Conservation (phyloP, 805 yeast species). For the Myxozyma geophila region DNA sequence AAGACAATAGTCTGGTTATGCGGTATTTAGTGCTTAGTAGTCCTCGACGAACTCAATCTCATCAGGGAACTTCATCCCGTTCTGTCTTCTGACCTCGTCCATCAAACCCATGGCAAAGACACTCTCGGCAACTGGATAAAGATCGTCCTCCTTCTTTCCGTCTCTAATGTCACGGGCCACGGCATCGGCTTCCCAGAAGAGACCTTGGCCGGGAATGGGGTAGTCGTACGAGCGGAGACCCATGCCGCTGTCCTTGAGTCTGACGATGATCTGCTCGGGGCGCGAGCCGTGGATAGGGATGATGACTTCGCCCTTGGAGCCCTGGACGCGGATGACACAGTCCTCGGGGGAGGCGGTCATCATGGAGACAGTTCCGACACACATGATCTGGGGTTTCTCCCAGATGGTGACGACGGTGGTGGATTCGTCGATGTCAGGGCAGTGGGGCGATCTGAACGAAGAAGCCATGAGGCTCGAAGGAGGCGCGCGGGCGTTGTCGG, state of each 20-base stretch:
- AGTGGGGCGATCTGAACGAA: background rate
- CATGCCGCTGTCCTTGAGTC: constrained; percentile 5
- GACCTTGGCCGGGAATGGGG: constrained; percentile 48
- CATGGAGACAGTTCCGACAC: constrained; percentile 22
- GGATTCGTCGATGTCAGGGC: constrained; percentile 18
- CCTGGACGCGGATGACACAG: constrained; percentile 27
- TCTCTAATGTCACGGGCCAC: constrained; percentile 52
- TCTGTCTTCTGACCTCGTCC: constrained; percentile 54
- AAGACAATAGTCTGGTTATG: no score
- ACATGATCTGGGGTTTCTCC: constrained; percentile 16
- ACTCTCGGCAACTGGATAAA: constrained; percentile 54
- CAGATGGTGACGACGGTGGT: constrained; percentile 21
- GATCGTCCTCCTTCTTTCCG: constrained; percentile 48
- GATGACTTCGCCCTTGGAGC: constrained; percentile 24
- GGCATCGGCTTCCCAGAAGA: constrained; percentile 62
- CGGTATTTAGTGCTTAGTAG: background rate
- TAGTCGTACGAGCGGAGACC: background rate
- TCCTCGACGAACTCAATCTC: constrained; percentile 12
- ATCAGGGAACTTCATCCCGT: constrained; percentile 51
- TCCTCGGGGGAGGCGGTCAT: constrained; percentile 18
- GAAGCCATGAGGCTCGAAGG: constrained; percentile 19
- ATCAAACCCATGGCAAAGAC: constrained; percentile 53
- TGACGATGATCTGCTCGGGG: constrained; percentile 20
- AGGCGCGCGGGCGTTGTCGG: constrained; percentile 9
- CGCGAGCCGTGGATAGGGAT: constrained; percentile 24